A percentile compares a stretch with the other conserved stretches of the same genome.
Evolutionary conservation across 768 basidiomycete species (phyloP).

Genomic region (Scleroderma bovista): DNA sequence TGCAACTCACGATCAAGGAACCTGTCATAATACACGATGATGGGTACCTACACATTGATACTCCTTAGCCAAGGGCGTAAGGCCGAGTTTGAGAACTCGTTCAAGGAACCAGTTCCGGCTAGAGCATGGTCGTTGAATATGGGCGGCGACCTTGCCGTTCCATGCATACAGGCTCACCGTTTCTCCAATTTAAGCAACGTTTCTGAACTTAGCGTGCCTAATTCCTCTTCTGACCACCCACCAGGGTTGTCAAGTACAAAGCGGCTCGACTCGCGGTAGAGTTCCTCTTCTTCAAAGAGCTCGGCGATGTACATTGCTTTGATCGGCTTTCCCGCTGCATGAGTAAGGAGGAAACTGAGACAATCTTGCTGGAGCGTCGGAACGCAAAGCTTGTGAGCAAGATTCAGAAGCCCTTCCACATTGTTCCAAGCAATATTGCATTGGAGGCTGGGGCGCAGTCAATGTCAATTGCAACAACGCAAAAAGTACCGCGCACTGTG

Average conservation of each 20-base stretch:
- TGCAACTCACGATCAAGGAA: constrained; percentile 23
- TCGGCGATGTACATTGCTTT: constrained; percentile 92
- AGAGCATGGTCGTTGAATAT: not conserved
- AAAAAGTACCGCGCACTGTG: constrained; percentile 49
- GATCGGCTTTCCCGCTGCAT: constrained; percentile 89
- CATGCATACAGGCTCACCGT: constrained; percentile 40
- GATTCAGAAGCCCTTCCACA: constrained; percentile 86
- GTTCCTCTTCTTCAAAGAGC: constrained; percentile 82
- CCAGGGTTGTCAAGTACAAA: constrained; percentile 92
- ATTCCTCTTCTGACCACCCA: constrained; percentile 74
- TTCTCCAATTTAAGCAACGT: constrained; percentile 89
- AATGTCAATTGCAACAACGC: not conserved
- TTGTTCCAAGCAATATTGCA: constrained; percentile 96
- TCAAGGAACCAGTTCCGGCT: constrained; percentile 96
- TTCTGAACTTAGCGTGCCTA: constrained; percentile 74
- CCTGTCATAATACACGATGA: not conserved
- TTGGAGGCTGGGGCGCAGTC: constrained; percentile 50
- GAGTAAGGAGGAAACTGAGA: constrained; percentile 81
- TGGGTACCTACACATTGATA: constrained; percentile 75
- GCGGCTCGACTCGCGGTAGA: constrained; percentile 85
- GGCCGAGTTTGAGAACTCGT: constrained; percentile 84
- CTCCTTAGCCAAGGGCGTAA: constrained; percentile 85
- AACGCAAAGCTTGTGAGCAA: constrained; percentile 84
- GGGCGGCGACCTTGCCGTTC: not conserved
- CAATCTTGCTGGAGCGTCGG: constrained; percentile 78